Evolutionary conservation across 73 alveolate species (phyloP), one percentile per base, ranked within the genome.

Genomic region (Blepharisma stoltei): DNA sequence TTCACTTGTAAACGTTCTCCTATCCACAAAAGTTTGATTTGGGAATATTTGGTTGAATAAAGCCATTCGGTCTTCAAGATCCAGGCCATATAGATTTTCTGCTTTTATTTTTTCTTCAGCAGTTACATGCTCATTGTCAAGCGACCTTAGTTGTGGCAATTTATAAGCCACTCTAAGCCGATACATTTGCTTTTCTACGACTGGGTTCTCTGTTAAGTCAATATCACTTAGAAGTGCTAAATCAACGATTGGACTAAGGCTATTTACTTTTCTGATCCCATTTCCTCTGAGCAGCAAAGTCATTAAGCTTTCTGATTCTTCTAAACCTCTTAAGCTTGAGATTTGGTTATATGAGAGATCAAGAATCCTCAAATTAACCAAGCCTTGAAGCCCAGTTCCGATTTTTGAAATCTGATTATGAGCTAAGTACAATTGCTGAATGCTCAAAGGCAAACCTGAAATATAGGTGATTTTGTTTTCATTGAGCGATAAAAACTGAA

Each of bases 51-150:
- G 88, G 38, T 80, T 73, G 78, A 93, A 95, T 0, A 95, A 90
- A 11, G 88, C 86, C 78, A 90, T 92, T 81, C 97, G 88, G 77
- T 90, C 96, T 47, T 88, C 89, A 65, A 95, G 75, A 78, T 95
- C 99, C 55, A 90, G 87, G 7, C 98, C 99, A 78, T 90, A 95
- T 67, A 95, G 76, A 77, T 91, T 95, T 75, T 95, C 98, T 6
- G 98, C 98, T 70, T 95, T 94, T 49, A 95, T 91, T 70, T 93
- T 93, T 69, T 95, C 99, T 73, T 91, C 97, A 55, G 94, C 88
- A 14, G 94, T 55, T 0, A 93, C 88, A 25, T 80, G 86, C 27
- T 78, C 95, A 5, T 98, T 97, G 78, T 95, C 99, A 20, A 95
- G 90, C 37, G 52, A 69, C 82, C 99, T 88, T 48, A 95, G 76